phyloP scores from a whole-genome alignment of 192 early-diverging fungal genomes.

The Linnemannia exigua region DNA sequence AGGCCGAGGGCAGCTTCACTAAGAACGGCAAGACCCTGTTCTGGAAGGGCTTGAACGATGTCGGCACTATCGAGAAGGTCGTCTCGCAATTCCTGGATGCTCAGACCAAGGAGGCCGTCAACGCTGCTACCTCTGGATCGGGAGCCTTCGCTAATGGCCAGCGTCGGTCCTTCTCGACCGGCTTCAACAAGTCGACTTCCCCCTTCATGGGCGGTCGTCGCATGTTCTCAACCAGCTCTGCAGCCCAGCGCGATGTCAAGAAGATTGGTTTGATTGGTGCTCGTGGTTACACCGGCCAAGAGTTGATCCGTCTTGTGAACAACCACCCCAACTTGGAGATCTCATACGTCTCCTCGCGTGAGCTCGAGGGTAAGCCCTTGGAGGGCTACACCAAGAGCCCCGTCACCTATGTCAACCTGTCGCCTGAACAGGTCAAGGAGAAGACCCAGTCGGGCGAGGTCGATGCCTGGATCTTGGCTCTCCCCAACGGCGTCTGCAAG shows the following conservation, averaged over 20 bases:
- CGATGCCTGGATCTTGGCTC: constrained; percentile 96
- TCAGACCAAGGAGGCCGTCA: constrained; percentile 41
- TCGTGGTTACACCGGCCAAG: constrained; percentile 96
- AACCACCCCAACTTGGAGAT: constrained; percentile 90
- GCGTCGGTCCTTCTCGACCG: constrained; percentile 73
- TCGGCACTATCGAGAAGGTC: constrained; percentile 80
- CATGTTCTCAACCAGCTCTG: constrained; percentile 68
- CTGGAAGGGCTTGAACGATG: constrained; percentile 93
- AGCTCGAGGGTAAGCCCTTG: constrained; percentile 90
- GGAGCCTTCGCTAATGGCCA: constrained; percentile 47
- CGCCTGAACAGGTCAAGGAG: constrained; percentile 74
- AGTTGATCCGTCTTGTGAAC: constrained; percentile 92
- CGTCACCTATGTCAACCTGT: constrained; percentile 87
- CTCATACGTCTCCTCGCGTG: constrained; percentile 93
- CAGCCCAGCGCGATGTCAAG: constrained; percentile 45
- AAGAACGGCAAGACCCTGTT: constrained; percentile 85
- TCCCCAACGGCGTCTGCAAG: constrained; percentile 94
- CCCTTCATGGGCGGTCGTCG: constrained; percentile 63
- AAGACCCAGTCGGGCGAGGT: constrained; percentile 76
- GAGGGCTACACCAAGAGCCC: constrained; percentile 78
- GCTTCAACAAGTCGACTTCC: constrained; percentile 31
- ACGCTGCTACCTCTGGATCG: constrained; percentile 32
- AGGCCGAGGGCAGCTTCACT: constrained; percentile 90
- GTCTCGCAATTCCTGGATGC: constrained; percentile 68
- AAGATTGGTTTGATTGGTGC: constrained; percentile 96